Conservation (phyloP, 495 filamentous ascomycete genomes). For the Penicillium salamii region DNA sequence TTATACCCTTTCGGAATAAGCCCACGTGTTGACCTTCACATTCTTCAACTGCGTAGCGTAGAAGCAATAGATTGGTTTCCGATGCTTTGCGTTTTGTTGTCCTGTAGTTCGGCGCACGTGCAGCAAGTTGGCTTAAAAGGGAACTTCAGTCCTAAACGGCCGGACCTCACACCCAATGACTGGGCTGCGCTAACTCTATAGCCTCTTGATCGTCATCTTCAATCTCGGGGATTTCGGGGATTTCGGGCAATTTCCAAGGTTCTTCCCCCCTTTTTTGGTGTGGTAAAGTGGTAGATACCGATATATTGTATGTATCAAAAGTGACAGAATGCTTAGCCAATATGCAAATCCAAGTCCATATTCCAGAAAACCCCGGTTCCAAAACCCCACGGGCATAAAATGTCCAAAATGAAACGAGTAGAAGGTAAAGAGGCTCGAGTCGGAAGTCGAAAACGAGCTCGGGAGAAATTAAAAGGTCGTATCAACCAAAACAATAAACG, state of each 20-base stretch:
- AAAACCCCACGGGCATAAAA: constrained; percentile 6
- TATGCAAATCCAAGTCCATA: constrained; percentile 16
- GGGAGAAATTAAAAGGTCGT: constrained; percentile 25
- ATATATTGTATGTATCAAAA: constrained; percentile 10
- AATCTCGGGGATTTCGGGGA: background rate
- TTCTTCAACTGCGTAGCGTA: too few relatives aligned
- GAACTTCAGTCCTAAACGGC: background rate
- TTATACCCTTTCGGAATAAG: constrained; percentile 2
- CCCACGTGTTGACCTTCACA: background rate
- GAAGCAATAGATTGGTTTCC: too few relatives aligned
- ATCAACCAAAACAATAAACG: constrained; percentile 18
- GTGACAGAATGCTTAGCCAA: constrained; percentile 25
- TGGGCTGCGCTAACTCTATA: background rate
- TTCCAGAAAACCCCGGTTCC: constrained; percentile 8
- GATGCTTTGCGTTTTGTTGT: background rate
- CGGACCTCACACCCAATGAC: background rate
- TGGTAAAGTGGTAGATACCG: constrained; percentile 18
- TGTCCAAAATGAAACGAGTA: constrained; percentile 5
- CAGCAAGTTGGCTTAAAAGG: background rate
- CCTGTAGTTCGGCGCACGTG: constrained; percentile 17
- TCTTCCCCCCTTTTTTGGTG: background rate
- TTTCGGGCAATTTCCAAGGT: background rate
- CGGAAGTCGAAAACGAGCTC: too few relatives aligned
- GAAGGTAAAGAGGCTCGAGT: constrained; percentile 16
- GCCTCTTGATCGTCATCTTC: constrained; percentile 3